Conservation (phyloP, 2,329 filamentous ascomycete species). For the Calonectria naviculata region DNA sequence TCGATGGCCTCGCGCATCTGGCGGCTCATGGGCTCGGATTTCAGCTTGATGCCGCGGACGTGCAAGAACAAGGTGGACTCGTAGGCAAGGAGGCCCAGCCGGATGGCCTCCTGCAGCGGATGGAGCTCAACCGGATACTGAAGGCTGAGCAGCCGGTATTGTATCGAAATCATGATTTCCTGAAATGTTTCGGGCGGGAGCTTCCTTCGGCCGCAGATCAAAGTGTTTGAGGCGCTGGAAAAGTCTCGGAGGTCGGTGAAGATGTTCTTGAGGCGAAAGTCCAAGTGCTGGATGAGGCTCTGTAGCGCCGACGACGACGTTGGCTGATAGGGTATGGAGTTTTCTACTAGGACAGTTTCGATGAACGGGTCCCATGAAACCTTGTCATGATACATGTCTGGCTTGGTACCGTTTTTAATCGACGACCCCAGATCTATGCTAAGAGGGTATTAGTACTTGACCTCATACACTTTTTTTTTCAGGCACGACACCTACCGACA, state of each 20-base stretch:
- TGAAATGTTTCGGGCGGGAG: conserved; percentile 41
- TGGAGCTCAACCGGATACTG: conserved; percentile 22
- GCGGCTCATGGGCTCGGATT: conserved; percentile 22
- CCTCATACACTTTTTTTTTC: rapidly evolving
- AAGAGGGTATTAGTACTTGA: neutral
- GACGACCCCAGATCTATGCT: conserved; percentile 44
- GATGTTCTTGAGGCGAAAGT: conserved; percentile 37
- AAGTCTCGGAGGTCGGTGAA: conserved; percentile 46
- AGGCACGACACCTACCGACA: conserved; percentile 35
- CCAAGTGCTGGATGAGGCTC: conserved; percentile 24
- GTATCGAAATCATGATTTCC: conserved; percentile 44
- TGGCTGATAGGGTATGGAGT: neutral
- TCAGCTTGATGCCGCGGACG: conserved; percentile 28
- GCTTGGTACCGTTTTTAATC: conserved; percentile 38
- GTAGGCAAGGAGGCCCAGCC: conserved; percentile 44
- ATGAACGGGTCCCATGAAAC: conserved; percentile 34
- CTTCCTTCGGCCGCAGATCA: conserved; percentile 33
- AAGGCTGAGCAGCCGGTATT: conserved; percentile 43
- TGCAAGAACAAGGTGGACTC: conserved; percentile 43
- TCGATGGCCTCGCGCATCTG: conserved; percentile 29
- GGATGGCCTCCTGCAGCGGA: conserved; percentile 34
- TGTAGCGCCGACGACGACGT: conserved; percentile 10
- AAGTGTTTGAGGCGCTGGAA: conserved; percentile 36
- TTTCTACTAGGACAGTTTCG: neutral
- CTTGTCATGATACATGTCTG: conserved; percentile 30